Conservation (phyloP, 2,329 filamentous ascomycete genomes). For the Cytospora chrysosperma region DNA sequence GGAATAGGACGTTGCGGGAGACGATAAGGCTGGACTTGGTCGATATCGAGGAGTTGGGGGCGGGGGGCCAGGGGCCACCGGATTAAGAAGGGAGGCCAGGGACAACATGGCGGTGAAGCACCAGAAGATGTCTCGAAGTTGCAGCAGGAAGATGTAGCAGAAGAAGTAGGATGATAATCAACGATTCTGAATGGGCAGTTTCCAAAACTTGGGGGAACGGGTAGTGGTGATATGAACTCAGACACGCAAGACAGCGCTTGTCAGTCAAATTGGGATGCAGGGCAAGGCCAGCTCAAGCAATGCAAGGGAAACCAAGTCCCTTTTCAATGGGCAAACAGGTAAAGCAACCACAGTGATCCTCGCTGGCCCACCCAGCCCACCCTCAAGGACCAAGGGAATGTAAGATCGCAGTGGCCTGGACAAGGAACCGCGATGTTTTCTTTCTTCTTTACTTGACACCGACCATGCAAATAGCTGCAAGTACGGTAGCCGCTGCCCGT, state of each 20-base stretch:
- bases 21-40: conserved; percentile 41
- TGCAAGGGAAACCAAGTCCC: conserved; percentile 32
- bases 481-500: conserved; percentile 36
- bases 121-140: conserved; percentile 43
- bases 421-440: conserved; percentile 39
- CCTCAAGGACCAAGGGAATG: conserved; percentile 6
- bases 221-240: conserved; percentile 31
- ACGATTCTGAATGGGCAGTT: conserved; percentile 26
- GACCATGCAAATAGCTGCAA: conserved; percentile 41
- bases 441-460: conserved; percentile 38
- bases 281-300: conserved; percentile 19
- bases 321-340: conserved; percentile 42
- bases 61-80: conserved; percentile 45
- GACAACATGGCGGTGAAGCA: conserved; percentile 56
- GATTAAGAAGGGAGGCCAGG: conserved; percentile 66
- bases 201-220: conserved; percentile 13
- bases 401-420: conserved; percentile 33
- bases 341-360: conserved; percentile 34
- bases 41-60: conserved; percentile 41
- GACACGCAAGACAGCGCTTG: conserved; percentile 34
- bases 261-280: conserved; percentile 29
- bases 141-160: conserved; percentile 41
- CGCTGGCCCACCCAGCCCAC: conserved; percentile 31
- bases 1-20: conserved; percentile 35
- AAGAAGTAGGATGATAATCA: conserved; percentile 34